Evolutionary conservation across 73 alveolate genomes (phyloP).

Genomic region (Paramecium primaurelia): DNA sequence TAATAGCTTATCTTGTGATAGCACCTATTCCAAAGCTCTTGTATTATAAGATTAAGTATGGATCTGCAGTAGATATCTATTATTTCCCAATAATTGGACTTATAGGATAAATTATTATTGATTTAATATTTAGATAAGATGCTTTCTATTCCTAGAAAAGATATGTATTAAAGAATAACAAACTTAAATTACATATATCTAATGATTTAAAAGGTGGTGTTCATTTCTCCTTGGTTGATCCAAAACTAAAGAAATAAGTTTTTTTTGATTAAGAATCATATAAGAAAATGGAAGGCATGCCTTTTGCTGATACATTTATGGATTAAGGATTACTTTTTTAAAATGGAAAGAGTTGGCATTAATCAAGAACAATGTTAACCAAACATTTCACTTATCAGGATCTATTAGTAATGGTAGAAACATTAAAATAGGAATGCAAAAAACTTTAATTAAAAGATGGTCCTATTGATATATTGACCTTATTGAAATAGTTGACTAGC

Average conservation of each 20-base stretch:
- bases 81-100: conserved; percentile 19
- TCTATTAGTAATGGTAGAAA: not conserved
- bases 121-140: not conserved
- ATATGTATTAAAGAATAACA: not conserved
- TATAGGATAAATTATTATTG: not conserved
- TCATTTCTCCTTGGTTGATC: conserved; percentile 38
- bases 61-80: not conserved
- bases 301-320: not conserved
- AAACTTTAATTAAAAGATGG: not conserved
- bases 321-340: conserved; percentile 29
- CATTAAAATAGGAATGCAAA: not conserved
- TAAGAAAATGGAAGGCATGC: conserved; percentile 35
- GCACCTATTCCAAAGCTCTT: conserved; percentile 29
- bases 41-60: not conserved
- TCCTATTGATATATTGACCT: not conserved
- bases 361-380: not conserved
- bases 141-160: conserved; percentile 35
- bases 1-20: not conserved
- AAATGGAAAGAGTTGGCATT: not conserved
- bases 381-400: conserved; percentile 19
- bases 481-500: not conserved
- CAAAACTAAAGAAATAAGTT: not conserved
- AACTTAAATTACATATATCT: not conserved
- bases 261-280: not conserved
- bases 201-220: conserved; percentile 48